Evolutionary conservation across 2,329 filamentous ascomycete genomes (phyloP).

Genomic region (Penicillium sp.): DNA sequence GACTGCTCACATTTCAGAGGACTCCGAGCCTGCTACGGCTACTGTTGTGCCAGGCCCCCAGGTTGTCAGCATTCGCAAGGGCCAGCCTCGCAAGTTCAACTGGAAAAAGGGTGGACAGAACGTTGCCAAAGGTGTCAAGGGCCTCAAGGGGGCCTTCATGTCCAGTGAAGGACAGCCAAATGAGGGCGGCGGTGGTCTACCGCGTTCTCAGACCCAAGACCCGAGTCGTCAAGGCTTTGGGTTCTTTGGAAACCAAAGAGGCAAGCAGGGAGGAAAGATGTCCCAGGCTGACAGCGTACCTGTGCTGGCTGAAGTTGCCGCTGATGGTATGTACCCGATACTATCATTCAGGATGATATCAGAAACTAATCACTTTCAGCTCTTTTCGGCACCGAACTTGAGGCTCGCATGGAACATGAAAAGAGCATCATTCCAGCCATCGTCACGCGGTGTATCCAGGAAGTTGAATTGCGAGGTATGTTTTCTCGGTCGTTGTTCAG

Average conservation of each 20-base stretch:
- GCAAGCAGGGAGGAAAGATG: slow-evolving; percentile 40
- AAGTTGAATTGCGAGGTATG: slow-evolving; percentile 83
- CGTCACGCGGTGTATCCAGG: slow-evolving; percentile 89
- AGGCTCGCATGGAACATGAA: slow-evolving; percentile 82
- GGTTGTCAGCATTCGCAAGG: slow-evolving; percentile 91
- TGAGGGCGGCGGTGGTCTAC: slow-evolving; percentile 30
- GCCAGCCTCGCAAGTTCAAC: slow-evolving; percentile 93
- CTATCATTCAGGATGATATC: neutral
- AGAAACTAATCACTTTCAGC: slow-evolving; percentile 34
- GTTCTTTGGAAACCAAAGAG: slow-evolving; percentile 61
- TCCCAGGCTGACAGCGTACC: slow-evolving; percentile 46
- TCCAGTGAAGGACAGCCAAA: slow-evolving; percentile 56
- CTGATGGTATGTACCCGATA: slow-evolving; percentile 37
- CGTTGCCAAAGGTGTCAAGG: slow-evolving; percentile 92
- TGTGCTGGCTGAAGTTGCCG: slow-evolving; percentile 37
- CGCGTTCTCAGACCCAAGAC: slow-evolving; percentile 44
- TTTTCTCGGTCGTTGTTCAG: neutral
- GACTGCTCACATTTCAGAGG: slow-evolving; percentile 58
- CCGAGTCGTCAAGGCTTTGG: slow-evolving; percentile 62
- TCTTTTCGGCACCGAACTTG: slow-evolving; percentile 86
- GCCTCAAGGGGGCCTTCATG: slow-evolving; percentile 86
- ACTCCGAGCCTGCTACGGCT: slow-evolving; percentile 59
- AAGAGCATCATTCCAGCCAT: slow-evolving; percentile 85
- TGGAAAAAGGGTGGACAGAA: slow-evolving; percentile 97
- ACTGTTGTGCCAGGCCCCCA: slow-evolving; percentile 71